Evolutionary conservation across 2,329 filamentous ascomycete genomes (phyloP), one percentile per base, ranked within the genome.

Genomic region (Alternaria arbusti): DNA sequence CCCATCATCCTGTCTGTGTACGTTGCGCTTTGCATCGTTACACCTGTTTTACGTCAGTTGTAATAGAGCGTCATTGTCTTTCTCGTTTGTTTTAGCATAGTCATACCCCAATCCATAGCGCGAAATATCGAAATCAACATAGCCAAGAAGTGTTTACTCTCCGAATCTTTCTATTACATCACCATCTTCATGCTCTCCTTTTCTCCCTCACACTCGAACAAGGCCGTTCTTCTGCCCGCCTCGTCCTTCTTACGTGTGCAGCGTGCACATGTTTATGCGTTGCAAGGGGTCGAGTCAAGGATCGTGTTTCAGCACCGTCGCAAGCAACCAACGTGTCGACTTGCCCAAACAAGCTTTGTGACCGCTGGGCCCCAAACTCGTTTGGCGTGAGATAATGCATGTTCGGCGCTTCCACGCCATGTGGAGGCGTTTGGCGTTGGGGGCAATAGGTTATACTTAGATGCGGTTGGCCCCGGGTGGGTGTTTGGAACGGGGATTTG

Each of bases 291-390:
- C 28, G 15, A 8, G 32, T 25, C 47, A 52, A 36, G 49, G 49
- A 40, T 55, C 57, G 43, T 32, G 62, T 65, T 65, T 65, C 75
- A 78, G 65, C 44, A 63, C 56, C 56, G 75, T 78, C 74, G 70
- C 74, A 77, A 40, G 59, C 68, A 46, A 25, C 63, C 63, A 60
- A 61, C 66, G 57, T 66, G 52, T 62, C 20, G 28, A 65, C 56
- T 60, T 51, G 36, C 71, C 68, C 22, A 59, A 69, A 54, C n/a
- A 22, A 62, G 71, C 47, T 52, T 59, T 66, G 57, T 59, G 59
- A 50, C 43, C 52, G 58, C 57, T 51, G 45, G 57, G 28, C 55
- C 50, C 36, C 64, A 63, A 72, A 72, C 69, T 13, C 22, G 59
- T 63, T 47, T 45, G 44, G 66, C 71, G 47, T 62, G 65, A 73